phyloP scores from a whole-genome alignment of 805 yeast genomes.

The Brettanomyces nanus region DNA sequence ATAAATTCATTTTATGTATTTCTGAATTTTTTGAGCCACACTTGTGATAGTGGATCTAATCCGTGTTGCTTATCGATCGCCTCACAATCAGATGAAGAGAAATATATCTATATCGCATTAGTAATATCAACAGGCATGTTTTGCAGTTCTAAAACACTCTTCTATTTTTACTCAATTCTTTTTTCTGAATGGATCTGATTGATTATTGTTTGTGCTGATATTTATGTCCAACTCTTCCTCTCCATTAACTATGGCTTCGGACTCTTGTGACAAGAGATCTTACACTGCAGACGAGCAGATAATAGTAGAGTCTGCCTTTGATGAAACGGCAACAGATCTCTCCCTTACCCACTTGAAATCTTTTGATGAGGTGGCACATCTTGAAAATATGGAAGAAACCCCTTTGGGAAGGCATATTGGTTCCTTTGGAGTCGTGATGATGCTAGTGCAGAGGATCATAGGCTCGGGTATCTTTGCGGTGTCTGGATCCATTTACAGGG shows the following conservation, averaged over 20 bases:
- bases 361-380: constrained; percentile 17
- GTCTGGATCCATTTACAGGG: constrained; percentile 57
- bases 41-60: no score
- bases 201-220: no score
- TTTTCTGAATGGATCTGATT: no score
- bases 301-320: background rate
- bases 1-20: no score
- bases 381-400: constrained; percentile 33
- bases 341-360: background rate
- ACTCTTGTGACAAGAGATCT: background rate
- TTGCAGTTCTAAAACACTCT: no score
- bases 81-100: no score
- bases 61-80: no score
- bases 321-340: background rate
- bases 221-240: no score
- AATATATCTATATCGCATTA: no score
- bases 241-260: background rate
- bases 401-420: constrained; percentile 79
- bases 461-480: constrained; percentile 78
- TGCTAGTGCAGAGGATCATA: constrained; percentile 62
- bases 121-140: no score
- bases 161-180: no score
- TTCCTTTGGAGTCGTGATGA: constrained; percentile 52
- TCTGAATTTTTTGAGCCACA: no score
- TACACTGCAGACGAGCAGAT: background rate